Percentiles rank a stretch among this genome's conserved stretches.
These are phyloP conservation scores for Coffea eugenioides DNA, from an alignment of 257 asterid species.

Conservation along the genomic window DNA sequence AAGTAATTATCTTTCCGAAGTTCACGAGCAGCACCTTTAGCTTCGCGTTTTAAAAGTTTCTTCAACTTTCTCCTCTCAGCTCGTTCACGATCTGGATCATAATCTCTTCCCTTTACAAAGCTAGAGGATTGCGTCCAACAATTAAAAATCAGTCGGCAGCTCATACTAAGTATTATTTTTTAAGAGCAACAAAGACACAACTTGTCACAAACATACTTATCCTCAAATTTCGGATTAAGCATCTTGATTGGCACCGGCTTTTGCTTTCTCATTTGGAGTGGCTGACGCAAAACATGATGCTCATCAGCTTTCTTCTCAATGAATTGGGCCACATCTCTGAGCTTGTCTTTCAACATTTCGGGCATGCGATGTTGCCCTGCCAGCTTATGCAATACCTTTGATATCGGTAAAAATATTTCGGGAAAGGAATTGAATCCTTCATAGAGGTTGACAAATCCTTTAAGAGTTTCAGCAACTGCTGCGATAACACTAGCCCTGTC, in stretches of 20 bases:
- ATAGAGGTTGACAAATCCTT: slow-evolving; percentile 55
- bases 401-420: slow-evolving; percentile 72
- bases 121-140: slow-evolving; percentile 41
- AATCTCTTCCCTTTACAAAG: slow-evolving; percentile 92
- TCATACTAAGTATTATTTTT: neutral
- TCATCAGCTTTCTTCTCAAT: slow-evolving; percentile 59
- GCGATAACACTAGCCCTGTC: slow-evolving; percentile 70
- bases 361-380: slow-evolving; percentile 54
- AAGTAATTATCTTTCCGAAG: slow-evolving; percentile 77
- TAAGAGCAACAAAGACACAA: neutral
- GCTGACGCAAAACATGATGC: slow-evolving; percentile 59
- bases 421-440: slow-evolving; percentile 70
- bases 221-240: slow-evolving; percentile 85
- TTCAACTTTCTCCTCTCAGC: slow-evolving; percentile 69
- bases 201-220: slow-evolving; percentile 41
- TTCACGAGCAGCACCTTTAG: slow-evolving; percentile 76
- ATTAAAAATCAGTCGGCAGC: slow-evolving; percentile 3
- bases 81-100: slow-evolving; percentile 93
- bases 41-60: slow-evolving; percentile 58
- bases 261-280: slow-evolving; percentile 65
- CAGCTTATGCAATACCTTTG: slow-evolving; percentile 47
- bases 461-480: slow-evolving; percentile 57
- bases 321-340: slow-evolving; percentile 37
- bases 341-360: slow-evolving; percentile 48
- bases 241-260: slow-evolving; percentile 53